These are phyloP conservation scores for Hawksworthiomyces lignivorus DNA, from an alignment of 2,329 filamentous ascomycete species.

Conservation along the genomic window DNA sequence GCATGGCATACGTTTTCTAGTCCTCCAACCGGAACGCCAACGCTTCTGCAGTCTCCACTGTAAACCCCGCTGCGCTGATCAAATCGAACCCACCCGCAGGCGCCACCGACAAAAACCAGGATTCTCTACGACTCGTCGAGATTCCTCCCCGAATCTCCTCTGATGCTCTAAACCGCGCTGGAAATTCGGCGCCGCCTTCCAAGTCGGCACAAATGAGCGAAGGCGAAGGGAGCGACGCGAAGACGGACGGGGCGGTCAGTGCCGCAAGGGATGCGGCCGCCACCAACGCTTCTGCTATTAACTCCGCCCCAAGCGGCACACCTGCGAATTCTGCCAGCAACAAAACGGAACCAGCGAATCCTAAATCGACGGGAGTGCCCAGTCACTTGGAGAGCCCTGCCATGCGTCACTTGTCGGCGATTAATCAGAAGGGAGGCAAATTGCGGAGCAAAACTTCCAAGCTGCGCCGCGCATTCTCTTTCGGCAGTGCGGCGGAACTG, in stretches of 20 bases:
- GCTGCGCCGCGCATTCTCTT: slow-evolving; percentile 86
- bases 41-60: slow-evolving; percentile 40
- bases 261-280: slow-evolving; percentile 20
- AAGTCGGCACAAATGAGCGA: slow-evolving; percentile 58
- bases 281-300: slow-evolving; percentile 3
- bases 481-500: slow-evolving; percentile 89
- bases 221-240: slow-evolving; percentile 29
- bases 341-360: background rate
- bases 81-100: slow-evolving; percentile 26
- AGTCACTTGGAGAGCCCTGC: slow-evolving; percentile 56
- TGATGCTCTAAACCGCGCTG: slow-evolving; percentile 58
- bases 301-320: background rate
- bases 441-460: slow-evolving; percentile 80
- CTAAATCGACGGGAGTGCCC: slow-evolving; percentile 15
- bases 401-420: slow-evolving; percentile 75
- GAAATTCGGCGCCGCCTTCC: slow-evolving; percentile 66
- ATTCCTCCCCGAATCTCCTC: slow-evolving; percentile 54
- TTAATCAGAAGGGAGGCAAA: slow-evolving; percentile 72
- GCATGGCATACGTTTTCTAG: slow-evolving; percentile 32
- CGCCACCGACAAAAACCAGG: slow-evolving; percentile 34
- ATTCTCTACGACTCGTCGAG: slow-evolving; percentile 47
- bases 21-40: slow-evolving; percentile 51
- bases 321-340: background rate
- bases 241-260: background rate
- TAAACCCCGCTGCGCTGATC: slow-evolving; percentile 40